Evolutionary conservation across 352 stramenopile species (phyloP), one percentile per base, ranked within the genome.

Genomic region (Pythium biforme): DNA sequence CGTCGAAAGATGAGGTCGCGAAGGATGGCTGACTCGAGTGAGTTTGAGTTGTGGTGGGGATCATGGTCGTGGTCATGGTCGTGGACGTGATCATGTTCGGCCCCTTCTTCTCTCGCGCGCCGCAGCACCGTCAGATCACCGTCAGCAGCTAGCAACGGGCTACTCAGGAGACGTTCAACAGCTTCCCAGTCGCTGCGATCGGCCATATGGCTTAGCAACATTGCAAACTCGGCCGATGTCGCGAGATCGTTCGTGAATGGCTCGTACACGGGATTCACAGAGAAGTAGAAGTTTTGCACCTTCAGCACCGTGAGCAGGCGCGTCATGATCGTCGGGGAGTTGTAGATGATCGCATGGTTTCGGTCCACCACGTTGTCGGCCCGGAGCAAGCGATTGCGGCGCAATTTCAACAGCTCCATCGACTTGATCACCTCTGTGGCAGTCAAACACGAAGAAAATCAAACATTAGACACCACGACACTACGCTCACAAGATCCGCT

Each of bases 301-400:
- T 92, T 76, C 8, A 95, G 59, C 12, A 95, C 75, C 12, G 73
- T 71, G 45, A 95, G 64, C 55, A 97, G 53, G 17, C 86, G 79
- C 63, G 85, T 76, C 41, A 96, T 62, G 31, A 95, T 70, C n/a
- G 81, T 54, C 20, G 83, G 77, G 14, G 76, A 86, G 53, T 90
- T 91, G 73, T 97, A 88, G 57, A 98, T 79, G n/a, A 98, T 79
- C 14, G 87, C 76, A 71, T 98, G 95, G 66, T 98, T 98, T 55
- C 92, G 86, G 61, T 98, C 90, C 19, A 98, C 85, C 20, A 94
- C 86, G 62, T 88, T 92, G 71, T 94, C 81, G 9, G 75, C 73
- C 2, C 85, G 76, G 33, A 87, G 80, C 82, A 94, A 81, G 27
- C 85, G 83, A 23, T 83, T 91, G 23, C 78, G 75, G 4, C 94